Evolutionary conservation across 257 asterid species (phyloP).

Genomic region (Forsythia viridissima): DNA sequence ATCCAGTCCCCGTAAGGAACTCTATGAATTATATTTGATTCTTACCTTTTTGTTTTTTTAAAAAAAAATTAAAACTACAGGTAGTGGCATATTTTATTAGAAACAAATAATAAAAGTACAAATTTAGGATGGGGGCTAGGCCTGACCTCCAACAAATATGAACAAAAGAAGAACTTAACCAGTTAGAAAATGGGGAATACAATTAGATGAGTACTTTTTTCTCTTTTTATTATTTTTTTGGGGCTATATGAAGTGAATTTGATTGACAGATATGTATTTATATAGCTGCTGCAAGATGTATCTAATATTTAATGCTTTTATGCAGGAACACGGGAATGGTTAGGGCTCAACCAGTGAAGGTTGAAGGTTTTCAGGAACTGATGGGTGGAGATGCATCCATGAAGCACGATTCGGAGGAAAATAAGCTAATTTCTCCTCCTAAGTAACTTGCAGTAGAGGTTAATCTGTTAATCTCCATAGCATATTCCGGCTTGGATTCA

Average conservation of each 20-base stretch:
- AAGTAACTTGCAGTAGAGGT: constrained; percentile 31
- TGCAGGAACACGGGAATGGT: constrained; percentile 74
- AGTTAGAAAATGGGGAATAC: no score
- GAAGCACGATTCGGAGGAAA: constrained; percentile 84
- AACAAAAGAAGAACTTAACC: no score
- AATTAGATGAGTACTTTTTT: neutral
- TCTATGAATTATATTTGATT: neutral
- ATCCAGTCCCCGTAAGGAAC: constrained; percentile 70
- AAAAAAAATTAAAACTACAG: no score
- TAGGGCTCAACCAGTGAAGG: constrained; percentile 97
- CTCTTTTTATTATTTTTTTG: neutral
- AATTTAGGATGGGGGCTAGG: no score
- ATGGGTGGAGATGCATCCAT: constrained; percentile 85
- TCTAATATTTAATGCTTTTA: constrained; percentile 14
- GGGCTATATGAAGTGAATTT: neutral
- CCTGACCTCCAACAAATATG: no score
- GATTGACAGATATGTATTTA: neutral
- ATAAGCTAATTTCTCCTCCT: constrained; percentile 74
- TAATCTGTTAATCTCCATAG: neutral
- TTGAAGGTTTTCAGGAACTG: constrained; percentile 97
- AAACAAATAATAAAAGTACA: no score
- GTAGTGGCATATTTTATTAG: no score
- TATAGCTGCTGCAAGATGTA: neutral
- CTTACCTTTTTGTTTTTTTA: neutral
- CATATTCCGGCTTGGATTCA: constrained; percentile 18